phyloP scores from a whole-genome alignment of 2,329 filamentous ascomycete species.

The Paraphaeosphaeria minitans region DNA sequence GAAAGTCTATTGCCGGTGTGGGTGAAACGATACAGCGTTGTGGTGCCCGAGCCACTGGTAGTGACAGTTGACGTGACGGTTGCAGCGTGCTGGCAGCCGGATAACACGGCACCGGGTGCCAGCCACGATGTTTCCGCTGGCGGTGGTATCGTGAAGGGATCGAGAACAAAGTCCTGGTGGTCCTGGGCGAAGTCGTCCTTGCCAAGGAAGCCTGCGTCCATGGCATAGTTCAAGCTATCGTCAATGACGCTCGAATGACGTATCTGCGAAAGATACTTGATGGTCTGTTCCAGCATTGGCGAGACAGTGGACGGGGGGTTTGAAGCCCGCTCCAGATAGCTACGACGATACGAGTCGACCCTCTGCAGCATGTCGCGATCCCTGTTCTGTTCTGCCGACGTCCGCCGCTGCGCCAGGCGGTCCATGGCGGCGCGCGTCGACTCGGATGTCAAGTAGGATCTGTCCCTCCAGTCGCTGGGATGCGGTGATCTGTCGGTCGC shows the following conservation, averaged over 20 bases:
- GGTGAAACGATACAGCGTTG: constrained; percentile 32
- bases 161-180: constrained; percentile 63
- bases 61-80: constrained; percentile 37
- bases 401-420: constrained; percentile 35
- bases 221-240: constrained; percentile 59
- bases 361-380: constrained; percentile 31
- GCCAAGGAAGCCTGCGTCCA: constrained; percentile 58
- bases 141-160: constrained; percentile 57
- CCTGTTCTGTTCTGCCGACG: constrained; percentile 21
- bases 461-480: constrained; percentile 31
- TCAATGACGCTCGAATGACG: constrained; percentile 59
- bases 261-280: constrained; percentile 66
- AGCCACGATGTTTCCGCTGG: constrained; percentile 66
- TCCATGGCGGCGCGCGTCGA: constrained; percentile 33
- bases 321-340: constrained; percentile 34
- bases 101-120: constrained; percentile 64
- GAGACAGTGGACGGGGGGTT: constrained; percentile 30
- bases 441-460: constrained; percentile 26
- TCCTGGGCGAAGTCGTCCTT: constrained; percentile 60
- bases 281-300: constrained; percentile 60
- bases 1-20: constrained; percentile 30
- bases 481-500: constrained; percentile 21
- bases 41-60: constrained; percentile 15
- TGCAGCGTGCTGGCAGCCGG: constrained; percentile 65
- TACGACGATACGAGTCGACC: constrained; percentile 33